These are phyloP conservation scores for Aspergillus egyptiacus DNA, from an alignment of 495 filamentous ascomycete genomes.

Conservation along the genomic window DNA sequence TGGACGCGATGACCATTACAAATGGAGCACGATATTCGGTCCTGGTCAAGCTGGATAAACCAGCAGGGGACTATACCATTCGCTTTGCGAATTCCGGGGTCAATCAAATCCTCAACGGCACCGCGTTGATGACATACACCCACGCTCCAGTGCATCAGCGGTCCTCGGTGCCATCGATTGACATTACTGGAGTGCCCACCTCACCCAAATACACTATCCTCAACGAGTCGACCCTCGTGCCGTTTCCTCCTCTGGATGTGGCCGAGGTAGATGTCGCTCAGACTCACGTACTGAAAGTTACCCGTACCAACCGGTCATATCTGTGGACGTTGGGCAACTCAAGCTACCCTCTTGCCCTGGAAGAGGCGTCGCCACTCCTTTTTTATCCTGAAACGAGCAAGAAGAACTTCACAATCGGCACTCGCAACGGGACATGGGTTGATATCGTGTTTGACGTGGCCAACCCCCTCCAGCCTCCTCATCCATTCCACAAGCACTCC, in stretches of 20 bases:
- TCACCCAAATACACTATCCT: slow-evolving; percentile 34
- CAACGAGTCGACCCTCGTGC: slow-evolving; percentile 30
- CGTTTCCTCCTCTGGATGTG: slow-evolving; percentile 39
- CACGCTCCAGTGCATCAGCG: neutral
- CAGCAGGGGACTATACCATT: slow-evolving; percentile 32
- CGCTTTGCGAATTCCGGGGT: slow-evolving; percentile 28
- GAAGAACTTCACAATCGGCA: slow-evolving; percentile 44
- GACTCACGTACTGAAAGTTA: slow-evolving; percentile 32
- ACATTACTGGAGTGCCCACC: slow-evolving; percentile 29
- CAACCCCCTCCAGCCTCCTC: slow-evolving; percentile 34
- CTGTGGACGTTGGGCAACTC: slow-evolving; percentile 43
- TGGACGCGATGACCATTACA: slow-evolving; percentile 29
- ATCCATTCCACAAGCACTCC: slow-evolving; percentile 59
- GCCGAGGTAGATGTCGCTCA: slow-evolving; percentile 31
- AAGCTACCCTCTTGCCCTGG: slow-evolving; percentile 27
- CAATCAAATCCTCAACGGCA: slow-evolving; percentile 34
- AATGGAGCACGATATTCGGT: slow-evolving; percentile 36
- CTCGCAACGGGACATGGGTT: slow-evolving; percentile 50
- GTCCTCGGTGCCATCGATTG: slow-evolving; percentile 35
- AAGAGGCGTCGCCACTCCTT: slow-evolving; percentile 41
- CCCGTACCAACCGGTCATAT: slow-evolving; percentile 36
- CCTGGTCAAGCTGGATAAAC: slow-evolving; percentile 31
- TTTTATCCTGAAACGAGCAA: slow-evolving; percentile 35
- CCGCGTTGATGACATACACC: slow-evolving; percentile 26
- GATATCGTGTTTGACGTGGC: slow-evolving; percentile 47